Evolutionary conservation across 1,284 basidiomycete species (phyloP).

Genomic region (Tilletia walkeri): DNA sequence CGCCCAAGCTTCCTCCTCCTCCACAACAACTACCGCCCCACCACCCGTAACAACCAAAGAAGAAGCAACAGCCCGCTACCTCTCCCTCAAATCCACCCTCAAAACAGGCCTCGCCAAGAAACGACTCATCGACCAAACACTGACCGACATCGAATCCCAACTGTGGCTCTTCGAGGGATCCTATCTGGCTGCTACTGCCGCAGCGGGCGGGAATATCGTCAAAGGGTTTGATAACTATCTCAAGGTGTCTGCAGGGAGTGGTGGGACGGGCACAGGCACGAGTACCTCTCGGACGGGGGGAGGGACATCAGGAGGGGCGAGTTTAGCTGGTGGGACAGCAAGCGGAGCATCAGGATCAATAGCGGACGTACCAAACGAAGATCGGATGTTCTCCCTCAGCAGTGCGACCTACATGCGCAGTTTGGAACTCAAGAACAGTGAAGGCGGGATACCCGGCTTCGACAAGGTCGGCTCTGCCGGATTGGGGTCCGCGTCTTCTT

Average conservation of each 20-base stretch:
- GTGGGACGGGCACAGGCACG: slow-evolving; percentile 9
- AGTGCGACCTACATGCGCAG: slow-evolving; percentile 47
- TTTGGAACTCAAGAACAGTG: slow-evolving; percentile 46
- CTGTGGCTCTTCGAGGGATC: slow-evolving; percentile 54
- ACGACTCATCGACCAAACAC: slow-evolving; percentile 41
- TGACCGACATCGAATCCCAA: slow-evolving; percentile 53
- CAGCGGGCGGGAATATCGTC: slow-evolving; percentile 54
- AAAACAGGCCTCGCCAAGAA: slow-evolving; percentile 43
- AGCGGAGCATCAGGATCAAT: neutral
- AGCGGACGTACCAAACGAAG: slow-evolving; percentile 37
- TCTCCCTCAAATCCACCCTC: slow-evolving; percentile 34
- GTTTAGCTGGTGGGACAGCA: neutral
- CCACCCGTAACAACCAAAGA: slow-evolving; percentile 25
- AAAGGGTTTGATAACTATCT: slow-evolving; percentile 53
- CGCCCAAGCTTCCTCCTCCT: slow-evolving; percentile 10
- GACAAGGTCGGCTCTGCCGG: slow-evolving; percentile 2
- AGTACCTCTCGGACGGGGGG: slow-evolving; percentile 4
- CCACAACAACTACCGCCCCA: too few species aligned
- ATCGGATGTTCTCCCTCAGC: slow-evolving; percentile 46
- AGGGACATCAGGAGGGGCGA: neutral
- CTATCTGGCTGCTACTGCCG: slow-evolving; percentile 46
- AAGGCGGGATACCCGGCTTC: slow-evolving; percentile 15
- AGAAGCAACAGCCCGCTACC: slow-evolving; percentile 48
- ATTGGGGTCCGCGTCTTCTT: neutral
- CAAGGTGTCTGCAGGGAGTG: slow-evolving; percentile 29